Conservation (phyloP, 129 eudicot genomes). For the Smallanthus sonchifolius region DNA sequence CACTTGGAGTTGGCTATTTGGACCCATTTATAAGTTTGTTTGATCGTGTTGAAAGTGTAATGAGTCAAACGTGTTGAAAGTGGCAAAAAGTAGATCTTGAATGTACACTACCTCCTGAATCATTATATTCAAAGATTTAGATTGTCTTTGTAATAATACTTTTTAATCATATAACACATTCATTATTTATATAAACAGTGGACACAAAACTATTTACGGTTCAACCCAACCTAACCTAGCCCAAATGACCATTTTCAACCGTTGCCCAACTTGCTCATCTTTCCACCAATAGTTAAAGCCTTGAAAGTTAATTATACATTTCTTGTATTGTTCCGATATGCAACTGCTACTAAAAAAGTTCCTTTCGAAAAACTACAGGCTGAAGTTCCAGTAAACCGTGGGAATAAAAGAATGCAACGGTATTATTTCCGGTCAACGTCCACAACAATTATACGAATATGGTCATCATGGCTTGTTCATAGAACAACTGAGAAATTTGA, state of each 20-base stretch:
- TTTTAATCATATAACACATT: neutral
- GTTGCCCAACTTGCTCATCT: neutral
- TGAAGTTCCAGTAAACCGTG: conserved; percentile 74
- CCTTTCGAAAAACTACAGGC: conserved; percentile 36
- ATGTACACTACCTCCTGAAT: neutral
- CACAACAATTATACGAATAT: conserved; percentile 66
- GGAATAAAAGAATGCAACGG: conserved; percentile 76
- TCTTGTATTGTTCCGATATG: neutral
- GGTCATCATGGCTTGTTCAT: conserved; percentile 94
- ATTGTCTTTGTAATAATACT: neutral
- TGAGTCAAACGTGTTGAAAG: neutral
- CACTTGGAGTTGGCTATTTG: neutral
- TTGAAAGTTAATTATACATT: neutral
- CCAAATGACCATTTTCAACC: neutral
- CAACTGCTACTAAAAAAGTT: neutral
- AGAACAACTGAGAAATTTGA: conserved; percentile 54
- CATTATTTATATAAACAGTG: neutral
- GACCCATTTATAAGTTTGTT: neutral
- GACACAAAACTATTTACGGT: neutral
- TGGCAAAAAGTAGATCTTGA: neutral
- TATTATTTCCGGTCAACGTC: conserved; percentile 68
- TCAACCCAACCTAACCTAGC: neutral
- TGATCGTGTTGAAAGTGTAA: neutral
- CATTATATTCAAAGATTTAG: neutral
- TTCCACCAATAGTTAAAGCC: neutral